phyloP scores from a whole-genome alignment of 257 asterid genomes.

The Penstemon barbatus region DNA sequence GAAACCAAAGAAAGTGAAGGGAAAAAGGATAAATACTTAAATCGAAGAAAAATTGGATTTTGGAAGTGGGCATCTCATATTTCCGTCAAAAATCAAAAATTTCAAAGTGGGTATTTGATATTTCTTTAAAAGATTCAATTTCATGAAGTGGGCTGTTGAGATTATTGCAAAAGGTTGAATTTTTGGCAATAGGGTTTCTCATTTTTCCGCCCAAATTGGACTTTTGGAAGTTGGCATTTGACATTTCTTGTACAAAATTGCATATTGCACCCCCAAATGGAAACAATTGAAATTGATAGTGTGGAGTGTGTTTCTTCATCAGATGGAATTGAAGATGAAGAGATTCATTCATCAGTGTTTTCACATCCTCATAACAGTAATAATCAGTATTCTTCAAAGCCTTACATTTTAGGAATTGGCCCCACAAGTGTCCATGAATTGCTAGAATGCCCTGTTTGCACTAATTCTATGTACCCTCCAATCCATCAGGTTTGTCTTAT shows the following conservation, averaged over 20 bases:
- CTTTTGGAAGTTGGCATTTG: conserved; percentile 26
- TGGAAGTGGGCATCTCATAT: conserved; percentile 29
- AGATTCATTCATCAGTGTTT: not conserved
- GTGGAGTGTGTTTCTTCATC: conserved; percentile 21
- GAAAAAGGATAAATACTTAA: conserved; percentile 30
- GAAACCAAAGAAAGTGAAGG: conserved; percentile 49
- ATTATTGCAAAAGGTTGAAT: conserved; percentile 23
- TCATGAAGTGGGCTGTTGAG: conserved; percentile 31
- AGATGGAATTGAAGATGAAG: conserved; percentile 21
- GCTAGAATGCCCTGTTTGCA: conserved; percentile 71
- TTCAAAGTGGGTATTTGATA: conserved; percentile 27
- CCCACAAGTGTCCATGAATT: conserved; percentile 63
- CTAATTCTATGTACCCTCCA: conserved; percentile 70
- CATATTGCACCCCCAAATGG: conserved; percentile 29
- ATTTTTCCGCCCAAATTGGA: conserved; percentile 21
- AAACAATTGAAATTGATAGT: conserved; percentile 24
- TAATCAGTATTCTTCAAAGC: conserved; percentile 37
- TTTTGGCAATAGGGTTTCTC: conserved; percentile 22
- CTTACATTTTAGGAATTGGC: conserved; percentile 38
- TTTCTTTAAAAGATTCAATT: conserved; percentile 23
- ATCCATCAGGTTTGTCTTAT: conserved; percentile 53
- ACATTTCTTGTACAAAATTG: conserved; percentile 10
- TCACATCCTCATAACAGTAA: conserved; percentile 26
- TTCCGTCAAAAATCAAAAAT: conserved; percentile 25
- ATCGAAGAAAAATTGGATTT: conserved; percentile 27